A percentile compares a stretch with the other conserved stretches of the same genome.
Evolutionary conservation across 2,329 filamentous ascomycete genomes (phyloP).

Genomic region (Colletotrichum karsti): DNA sequence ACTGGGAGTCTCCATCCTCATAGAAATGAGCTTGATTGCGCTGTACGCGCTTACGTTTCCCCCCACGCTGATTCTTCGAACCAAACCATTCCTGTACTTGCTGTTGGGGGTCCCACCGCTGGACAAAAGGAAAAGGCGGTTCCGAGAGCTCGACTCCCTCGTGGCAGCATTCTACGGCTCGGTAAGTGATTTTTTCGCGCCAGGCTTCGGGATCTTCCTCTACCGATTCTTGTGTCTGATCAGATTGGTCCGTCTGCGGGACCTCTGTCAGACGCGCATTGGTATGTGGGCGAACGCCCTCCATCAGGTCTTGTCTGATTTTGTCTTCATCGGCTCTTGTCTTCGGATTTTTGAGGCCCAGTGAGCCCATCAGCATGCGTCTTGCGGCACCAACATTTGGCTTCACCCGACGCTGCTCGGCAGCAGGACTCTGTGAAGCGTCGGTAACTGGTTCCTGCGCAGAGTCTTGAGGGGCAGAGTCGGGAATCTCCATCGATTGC

Average conservation of each 20-base stretch:
- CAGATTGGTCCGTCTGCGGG: background rate
- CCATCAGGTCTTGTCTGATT: slow-evolving; percentile 67
- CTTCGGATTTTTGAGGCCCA: slow-evolving; percentile 75
- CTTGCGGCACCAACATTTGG: slow-evolving; percentile 66
- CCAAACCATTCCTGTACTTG: slow-evolving; percentile 48
- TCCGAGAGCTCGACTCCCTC: slow-evolving; percentile 73
- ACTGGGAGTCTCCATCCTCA: slow-evolving; percentile 37
- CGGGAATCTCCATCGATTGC: background rate
- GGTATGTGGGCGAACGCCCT: slow-evolving; percentile 51
- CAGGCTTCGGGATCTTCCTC: slow-evolving; percentile 70
- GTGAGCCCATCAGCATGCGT: slow-evolving; percentile 75
- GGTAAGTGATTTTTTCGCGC: slow-evolving; percentile 77
- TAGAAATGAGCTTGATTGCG: slow-evolving; percentile 51
- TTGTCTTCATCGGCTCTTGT: slow-evolving; percentile 73
- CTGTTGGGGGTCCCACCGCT: slow-evolving; percentile 87
- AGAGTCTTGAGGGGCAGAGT: background rate
- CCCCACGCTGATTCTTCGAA: slow-evolving; percentile 44
- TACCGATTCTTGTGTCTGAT: slow-evolving; percentile 12
- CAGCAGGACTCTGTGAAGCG: background rate
- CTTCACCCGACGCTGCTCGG: slow-evolving; percentile 40
- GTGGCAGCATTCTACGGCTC: slow-evolving; percentile 86
- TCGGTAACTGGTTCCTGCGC: background rate
- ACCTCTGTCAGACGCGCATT: slow-evolving; percentile 32
- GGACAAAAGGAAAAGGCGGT: slow-evolving; percentile 89
- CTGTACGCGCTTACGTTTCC: slow-evolving; percentile 59